Base-by-base conservation (phyloP, 1,284 basidiomycete species). In the Leccinum laetum region DNA sequence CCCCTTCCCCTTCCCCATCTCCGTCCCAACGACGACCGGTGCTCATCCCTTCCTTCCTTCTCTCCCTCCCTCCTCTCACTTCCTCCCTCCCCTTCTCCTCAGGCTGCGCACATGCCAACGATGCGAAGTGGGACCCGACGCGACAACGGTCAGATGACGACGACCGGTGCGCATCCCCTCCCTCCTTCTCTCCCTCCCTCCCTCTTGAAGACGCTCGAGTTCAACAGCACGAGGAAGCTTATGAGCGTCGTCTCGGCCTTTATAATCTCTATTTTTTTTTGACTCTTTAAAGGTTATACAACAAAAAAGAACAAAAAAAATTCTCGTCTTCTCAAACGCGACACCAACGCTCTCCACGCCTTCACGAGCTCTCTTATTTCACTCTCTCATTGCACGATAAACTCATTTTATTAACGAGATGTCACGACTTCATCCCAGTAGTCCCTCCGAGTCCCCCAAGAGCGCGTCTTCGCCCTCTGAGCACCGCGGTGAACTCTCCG, bases 341-440 rank as follows among this genome's bases (percentile, higher is more conserved):
- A 74, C 66, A 75, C 68, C 70, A 13, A 69, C 69, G 67, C 65
- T 65, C 66, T 71, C 64, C 70, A 77, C 77, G 73, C 66, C 68
- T 67, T 75, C 71, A 77, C 75, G 75, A 74, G 64, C 73, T 71
- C 68, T 61, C 65, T 69, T 71, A 71, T 71, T 71, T 71, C 63
- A 68, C 69, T 67, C 24, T 58, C 64, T 67, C 67, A 61, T 72
- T 69, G 72, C 75, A 72, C 67, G 70, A 73, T 75, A 78, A 67
- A 65, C 60, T 59, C 73, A 69, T 74, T 72, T 71, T 66, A 71
- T 68, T 81, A 77, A 81, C 81, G 80, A 80, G 41, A 82, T 81
- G 79, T 83, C 81, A 83, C 82, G 82, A 78, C 66, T 76, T 57
- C 81, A 81, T 73, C 75, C 75, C 57, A 75, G 74, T 60, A 76